Conservation (phyloP, 139 green algal genomes). For the Tetradesmus lagerheimii region DNA sequence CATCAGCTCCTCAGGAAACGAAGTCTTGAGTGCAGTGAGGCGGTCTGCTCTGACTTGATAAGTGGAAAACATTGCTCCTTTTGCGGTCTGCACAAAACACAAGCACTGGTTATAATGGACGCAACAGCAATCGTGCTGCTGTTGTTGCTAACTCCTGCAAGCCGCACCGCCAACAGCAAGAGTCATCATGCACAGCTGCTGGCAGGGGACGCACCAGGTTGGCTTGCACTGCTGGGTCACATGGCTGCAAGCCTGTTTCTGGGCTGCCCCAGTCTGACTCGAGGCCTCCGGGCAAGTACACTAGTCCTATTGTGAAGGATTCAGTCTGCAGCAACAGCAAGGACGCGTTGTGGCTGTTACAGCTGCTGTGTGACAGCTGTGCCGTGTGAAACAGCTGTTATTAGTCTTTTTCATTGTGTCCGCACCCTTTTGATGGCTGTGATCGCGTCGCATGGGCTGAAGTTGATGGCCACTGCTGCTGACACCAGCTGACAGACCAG, state of each 20-base stretch:
- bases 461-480: constrained; percentile 18
- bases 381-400: not conserved
- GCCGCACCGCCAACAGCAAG: not conserved
- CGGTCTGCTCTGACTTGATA: constrained; percentile 34
- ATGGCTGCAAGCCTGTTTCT: constrained; percentile 41
- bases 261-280: constrained; percentile 32
- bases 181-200: not conserved
- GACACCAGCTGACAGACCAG: constrained; percentile 8
- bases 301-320: constrained; percentile 19
- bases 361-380: not conserved
- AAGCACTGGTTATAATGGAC: not conserved
- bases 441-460: constrained; percentile 17
- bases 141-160: not conserved
- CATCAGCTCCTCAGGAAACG: constrained; percentile 48
- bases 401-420: not conserved
- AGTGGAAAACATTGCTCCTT: constrained; percentile 40
- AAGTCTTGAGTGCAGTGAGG: constrained; percentile 42
- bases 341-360: not conserved
- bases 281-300: constrained; percentile 42
- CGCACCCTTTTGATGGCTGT: constrained; percentile 18
- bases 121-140: not conserved
- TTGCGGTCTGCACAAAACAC: not conserved
- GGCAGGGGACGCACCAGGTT: constrained; percentile 13
- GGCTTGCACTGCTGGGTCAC: constrained; percentile 39
- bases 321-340: not conserved